Evolutionary conservation across 78 protist genomes (phyloP).

Genomic region (Dictyostelium brefeldianum): DNA sequence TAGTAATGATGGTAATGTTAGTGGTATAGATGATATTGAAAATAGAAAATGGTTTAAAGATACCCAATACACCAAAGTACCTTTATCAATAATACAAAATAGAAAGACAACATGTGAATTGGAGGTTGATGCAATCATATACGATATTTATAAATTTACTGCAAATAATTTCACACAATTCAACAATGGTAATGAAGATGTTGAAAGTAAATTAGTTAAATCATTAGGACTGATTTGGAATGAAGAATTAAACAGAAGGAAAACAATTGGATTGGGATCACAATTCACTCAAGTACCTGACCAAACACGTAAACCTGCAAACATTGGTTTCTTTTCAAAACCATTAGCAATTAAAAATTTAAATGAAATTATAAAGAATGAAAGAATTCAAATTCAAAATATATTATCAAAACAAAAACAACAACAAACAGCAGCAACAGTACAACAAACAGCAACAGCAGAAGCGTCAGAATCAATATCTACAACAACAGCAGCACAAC

Average conservation of each 20-base stretch:
- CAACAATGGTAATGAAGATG: background rate
- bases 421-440: background rate
- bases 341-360: conserved; percentile 50
- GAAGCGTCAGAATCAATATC: background rate
- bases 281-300: conserved; percentile 57
- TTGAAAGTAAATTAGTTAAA: conserved; percentile 54
- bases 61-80: background rate
- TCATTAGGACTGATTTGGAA: conserved; percentile 67
- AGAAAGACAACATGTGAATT: conserved; percentile 83
- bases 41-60: background rate
- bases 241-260: conserved; percentile 48
- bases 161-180: conserved; percentile 27
- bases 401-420: conserved; percentile 13
- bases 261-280: background rate
- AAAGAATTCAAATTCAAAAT: conserved; percentile 17
- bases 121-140: conserved; percentile 66
- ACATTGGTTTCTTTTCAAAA: conserved; percentile 59
- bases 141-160: conserved; percentile 32
- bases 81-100: conserved; percentile 20
- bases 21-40: background rate
- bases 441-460: background rate
- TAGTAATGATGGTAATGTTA: background rate
- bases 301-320: conserved; percentile 15
- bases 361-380: conserved; percentile 30
- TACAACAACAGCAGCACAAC: background rate